A percentile compares a stretch with the other conserved stretches of the same genome.
These are phyloP conservation scores for Wickerhamiella allomyrinae DNA, from an alignment of 805 yeast species.

Conservation along the genomic window DNA sequence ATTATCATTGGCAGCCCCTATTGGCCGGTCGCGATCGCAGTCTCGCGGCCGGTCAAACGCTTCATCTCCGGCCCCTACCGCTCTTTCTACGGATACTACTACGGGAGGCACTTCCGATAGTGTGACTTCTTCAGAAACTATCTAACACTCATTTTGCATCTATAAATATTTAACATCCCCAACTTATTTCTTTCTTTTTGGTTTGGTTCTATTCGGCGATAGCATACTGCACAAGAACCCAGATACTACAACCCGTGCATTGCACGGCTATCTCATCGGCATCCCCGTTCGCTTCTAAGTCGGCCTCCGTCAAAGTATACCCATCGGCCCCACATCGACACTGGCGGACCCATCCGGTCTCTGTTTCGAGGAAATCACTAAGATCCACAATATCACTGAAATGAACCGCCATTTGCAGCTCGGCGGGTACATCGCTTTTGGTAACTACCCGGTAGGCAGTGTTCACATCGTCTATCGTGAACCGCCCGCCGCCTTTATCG, in stretches of 20 bases:
- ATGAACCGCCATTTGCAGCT: constrained; percentile 32
- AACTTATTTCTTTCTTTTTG: not conserved
- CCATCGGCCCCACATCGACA: constrained; percentile 36
- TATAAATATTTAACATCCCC: not conserved
- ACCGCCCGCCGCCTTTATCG: constrained; percentile 36
- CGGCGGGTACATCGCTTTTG: constrained; percentile 43
- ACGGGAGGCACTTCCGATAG: too few species aligned
- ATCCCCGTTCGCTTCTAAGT: constrained; percentile 40
- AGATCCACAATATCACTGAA: constrained; percentile 57
- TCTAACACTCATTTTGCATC: too few species aligned
- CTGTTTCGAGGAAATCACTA: constrained; percentile 30
- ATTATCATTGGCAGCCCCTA: not conserved
- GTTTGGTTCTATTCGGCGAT: constrained; percentile 14
- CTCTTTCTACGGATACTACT: too few species aligned
- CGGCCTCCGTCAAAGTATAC: constrained; percentile 45
- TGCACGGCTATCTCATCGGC: constrained; percentile 60
- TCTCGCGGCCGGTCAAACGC: not conserved
- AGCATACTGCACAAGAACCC: constrained; percentile 59
- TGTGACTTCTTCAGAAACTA: too few species aligned
- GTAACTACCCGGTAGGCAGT: constrained; percentile 49
- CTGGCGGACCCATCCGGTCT: constrained; percentile 20
- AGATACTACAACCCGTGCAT: constrained; percentile 70
- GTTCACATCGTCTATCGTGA: constrained; percentile 35
- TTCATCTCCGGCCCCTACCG: too few species aligned
- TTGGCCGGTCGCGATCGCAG: not conserved